These are phyloP conservation scores for Udeniomyces megalosporus DNA, from an alignment of 768 basidiomycete genomes.

Conservation along the genomic window DNA sequence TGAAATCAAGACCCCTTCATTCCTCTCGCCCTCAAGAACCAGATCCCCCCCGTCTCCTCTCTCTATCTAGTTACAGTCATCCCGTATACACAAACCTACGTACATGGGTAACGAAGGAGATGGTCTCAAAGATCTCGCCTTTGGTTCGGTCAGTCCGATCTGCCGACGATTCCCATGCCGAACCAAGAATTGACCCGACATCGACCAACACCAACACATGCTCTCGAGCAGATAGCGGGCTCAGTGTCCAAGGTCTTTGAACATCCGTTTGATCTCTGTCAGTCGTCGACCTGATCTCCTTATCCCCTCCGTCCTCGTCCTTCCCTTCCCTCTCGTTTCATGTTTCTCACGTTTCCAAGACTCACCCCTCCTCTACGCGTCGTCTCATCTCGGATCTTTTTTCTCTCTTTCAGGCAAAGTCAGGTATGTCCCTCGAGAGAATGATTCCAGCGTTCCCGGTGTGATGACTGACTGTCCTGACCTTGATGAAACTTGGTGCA, in stretches of 20 bases:
- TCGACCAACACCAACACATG: too few relatives aligned
- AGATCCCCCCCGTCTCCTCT: too few relatives aligned
- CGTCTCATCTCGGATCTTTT: not conserved
- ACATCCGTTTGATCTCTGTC: slow-evolving; percentile 78
- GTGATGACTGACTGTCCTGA: too few relatives aligned
- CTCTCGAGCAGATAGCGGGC: slow-evolving; percentile 52
- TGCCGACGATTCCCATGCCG: not conserved
- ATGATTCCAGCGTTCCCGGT: too few relatives aligned
- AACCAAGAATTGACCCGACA: too few relatives aligned
- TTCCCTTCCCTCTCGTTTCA: too few relatives aligned
- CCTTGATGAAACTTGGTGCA: too few relatives aligned
- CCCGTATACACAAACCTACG: not conserved
- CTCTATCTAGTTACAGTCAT: too few relatives aligned
- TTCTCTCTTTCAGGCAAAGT: slow-evolving; percentile 46
- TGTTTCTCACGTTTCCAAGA: not conserved
- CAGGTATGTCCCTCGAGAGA: slow-evolving; percentile 27
- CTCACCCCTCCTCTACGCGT: not conserved
- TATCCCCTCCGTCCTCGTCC: too few relatives aligned
- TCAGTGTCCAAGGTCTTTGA: slow-evolving; percentile 78
- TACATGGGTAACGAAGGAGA: not conserved
- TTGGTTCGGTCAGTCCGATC: slow-evolving; percentile 23
- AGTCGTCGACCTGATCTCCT: slow-evolving; percentile 2
- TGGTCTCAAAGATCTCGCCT: slow-evolving; percentile 25
- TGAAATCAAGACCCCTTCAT: too few relatives aligned
- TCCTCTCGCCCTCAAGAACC: too few relatives aligned